Base-by-base conservation (phyloP, 495 filamentous ascomycete genomes). In the Tuber umbilicatum region DNA sequence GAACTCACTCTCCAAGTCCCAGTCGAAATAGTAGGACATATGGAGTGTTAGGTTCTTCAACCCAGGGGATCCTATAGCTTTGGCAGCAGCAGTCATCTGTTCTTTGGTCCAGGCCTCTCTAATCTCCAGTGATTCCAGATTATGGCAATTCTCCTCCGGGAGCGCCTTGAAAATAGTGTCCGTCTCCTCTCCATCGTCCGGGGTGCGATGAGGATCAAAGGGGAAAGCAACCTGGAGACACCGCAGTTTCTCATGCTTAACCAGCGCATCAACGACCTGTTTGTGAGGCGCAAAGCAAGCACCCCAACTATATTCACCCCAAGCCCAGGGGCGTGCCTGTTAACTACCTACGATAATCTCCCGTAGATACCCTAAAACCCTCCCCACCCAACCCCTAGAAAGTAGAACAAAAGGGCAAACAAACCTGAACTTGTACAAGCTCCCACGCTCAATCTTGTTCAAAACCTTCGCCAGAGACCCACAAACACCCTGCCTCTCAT, bases 351-450 rank as follows among this genome's bases (percentile, higher is more conserved):
- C 41, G 37, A 71, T 16, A 70, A 27, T 39, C n/a, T 38, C 27
- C 31, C 35, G 38, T 67, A 39, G 70, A 70, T 31, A 71, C 47
- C n/a, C 16, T 68, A 27, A 71, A 38, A n/a, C 27, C 41, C 31
- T n/a, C 31, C n/a, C 27, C 37, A 31, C 5, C 23, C n/a, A 27
- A 60, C 5, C 55, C 7, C 27, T 1, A 64, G 27, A 64, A 64
- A 35, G 55, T 17, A 64, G 4, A 64, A 64, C 27, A 35, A 16
- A 23, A 31, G 35, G 55, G 69, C 47, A 43, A 35, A 72, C 73
- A 71, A 71, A 72, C 73, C 17, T 72, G 23, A 74, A 72, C 23
- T 31, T 60, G 14, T 37, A 39, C 69, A 75, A 72, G 27, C 47
- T 75, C 14, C 73, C 73, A 47, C 21, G 35, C 12, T 72, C 38